Conservation (phyloP, 2,329 filamentous ascomycete species). For the Kalmusia sp. region DNA sequence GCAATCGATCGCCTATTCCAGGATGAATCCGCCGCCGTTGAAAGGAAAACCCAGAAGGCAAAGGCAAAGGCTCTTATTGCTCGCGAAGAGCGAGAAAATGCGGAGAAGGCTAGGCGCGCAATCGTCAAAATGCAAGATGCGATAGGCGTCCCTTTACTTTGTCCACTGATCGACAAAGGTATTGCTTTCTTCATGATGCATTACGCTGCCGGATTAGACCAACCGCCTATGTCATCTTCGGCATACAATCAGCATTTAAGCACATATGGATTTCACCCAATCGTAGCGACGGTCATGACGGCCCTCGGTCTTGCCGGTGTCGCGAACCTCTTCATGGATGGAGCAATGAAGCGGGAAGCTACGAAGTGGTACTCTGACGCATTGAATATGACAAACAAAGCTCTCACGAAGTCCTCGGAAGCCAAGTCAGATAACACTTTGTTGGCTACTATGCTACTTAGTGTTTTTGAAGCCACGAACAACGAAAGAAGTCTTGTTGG, state of each 20-base stretch:
- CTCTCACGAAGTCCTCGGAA: constrained; percentile 31
- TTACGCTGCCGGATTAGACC: constrained; percentile 33
- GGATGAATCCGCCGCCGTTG: constrained; percentile 37
- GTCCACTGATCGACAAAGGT: constrained; percentile 37
- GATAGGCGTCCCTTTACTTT: constrained; percentile 21
- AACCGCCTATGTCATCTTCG: constrained; percentile 32
- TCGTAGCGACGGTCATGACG: constrained; percentile 42
- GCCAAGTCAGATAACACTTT: constrained; percentile 42
- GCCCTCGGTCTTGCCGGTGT: constrained; percentile 43
- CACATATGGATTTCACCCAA: constrained; percentile 41
- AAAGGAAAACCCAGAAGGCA: constrained; percentile 33
- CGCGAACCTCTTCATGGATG: constrained; percentile 35
- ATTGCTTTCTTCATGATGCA: constrained; percentile 43
- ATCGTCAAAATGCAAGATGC: constrained; percentile 14
- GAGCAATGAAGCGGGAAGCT: constrained; percentile 33
- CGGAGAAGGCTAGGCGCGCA: constrained; percentile 1
- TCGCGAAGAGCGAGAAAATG: constrained; percentile 20
- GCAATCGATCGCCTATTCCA: constrained; percentile 37
- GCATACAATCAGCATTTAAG: constrained; percentile 31
- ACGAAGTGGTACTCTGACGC: constrained; percentile 41
- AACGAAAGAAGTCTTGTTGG: constrained; percentile 37
- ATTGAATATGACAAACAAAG: constrained; percentile 40
- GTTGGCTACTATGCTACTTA: constrained; percentile 37
- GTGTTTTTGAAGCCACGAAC: constrained; percentile 43
- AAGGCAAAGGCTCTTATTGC: constrained; percentile 38